Conservation (phyloP, 169 alveolate genomes). For the Toxoplasma gondii region DNA sequence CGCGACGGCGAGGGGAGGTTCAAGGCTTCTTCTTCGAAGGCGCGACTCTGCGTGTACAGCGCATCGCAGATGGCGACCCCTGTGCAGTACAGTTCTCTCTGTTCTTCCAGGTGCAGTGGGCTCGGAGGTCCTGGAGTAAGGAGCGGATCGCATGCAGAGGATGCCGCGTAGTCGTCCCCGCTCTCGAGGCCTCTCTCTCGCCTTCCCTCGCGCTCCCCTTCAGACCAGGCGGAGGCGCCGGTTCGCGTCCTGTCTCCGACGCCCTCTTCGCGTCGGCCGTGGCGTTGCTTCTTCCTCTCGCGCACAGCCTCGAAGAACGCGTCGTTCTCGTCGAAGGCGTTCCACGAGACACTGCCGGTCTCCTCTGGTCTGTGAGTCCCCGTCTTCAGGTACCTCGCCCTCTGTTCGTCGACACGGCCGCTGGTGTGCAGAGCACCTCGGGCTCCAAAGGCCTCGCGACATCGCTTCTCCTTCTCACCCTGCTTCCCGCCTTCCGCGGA, state of each 20-base stretch:
- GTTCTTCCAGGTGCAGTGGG: slow-evolving; percentile 61
- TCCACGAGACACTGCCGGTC: neutral
- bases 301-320: neutral
- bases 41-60: neutral
- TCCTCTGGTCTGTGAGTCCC: neutral
- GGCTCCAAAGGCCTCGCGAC: neutral
- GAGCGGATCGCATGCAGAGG: neutral
- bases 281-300: slow-evolving; percentile 17
- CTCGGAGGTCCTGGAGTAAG: slow-evolving; percentile 52
- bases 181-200: neutral
- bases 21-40: neutral
- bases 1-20: neutral
- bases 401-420: neutral
- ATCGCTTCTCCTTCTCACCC: neutral
- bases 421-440: neutral
- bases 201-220: too few species aligned
- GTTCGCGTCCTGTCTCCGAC: neutral
- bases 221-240: neutral
- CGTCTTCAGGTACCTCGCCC: too few species aligned
- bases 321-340: neutral
- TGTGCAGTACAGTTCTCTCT: slow-evolving; percentile 43
- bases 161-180: neutral
- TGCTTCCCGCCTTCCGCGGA: neutral
- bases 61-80: neutral
- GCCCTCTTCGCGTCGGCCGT: neutral